Base-by-base conservation (phyloP, 768 basidiomycete species). In the Naematelia encephala region DNA sequence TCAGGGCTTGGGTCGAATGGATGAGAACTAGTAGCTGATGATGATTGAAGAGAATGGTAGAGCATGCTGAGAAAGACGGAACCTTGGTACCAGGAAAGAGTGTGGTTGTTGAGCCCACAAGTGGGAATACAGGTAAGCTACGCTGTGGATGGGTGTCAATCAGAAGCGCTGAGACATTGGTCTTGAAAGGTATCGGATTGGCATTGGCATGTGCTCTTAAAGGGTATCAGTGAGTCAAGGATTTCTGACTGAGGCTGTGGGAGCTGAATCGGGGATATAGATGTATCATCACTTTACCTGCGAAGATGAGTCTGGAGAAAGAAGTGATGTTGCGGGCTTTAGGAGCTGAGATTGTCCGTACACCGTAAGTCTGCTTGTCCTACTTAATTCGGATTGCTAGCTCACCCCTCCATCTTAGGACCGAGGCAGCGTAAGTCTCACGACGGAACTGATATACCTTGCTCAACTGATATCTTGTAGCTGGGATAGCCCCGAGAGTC, bases 251-350 rank as follows among this genome's bases (percentile, higher is more conserved):
- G 86, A 85, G 82, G 22, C 3, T 28, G 22, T 4, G 22, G n/a
- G 22, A 26, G 25, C 22, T 8, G 49, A 28, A 12, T 8, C 19
- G 11, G 39, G 19, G 11, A 11, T 68, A 65, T 56, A 64, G 74
- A 45, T 79, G 79, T 66, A 79, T 80, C 59, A 80, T 80, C 57
- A 75, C 74, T 10, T 64, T 96, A 77, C 93, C 93, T 34, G 86
- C 91, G 74, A 97, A 97, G 81, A 98, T 97, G 94, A 91, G 90
- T 3, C 77, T 85, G 83, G 94, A 99, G 79, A 99, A 99, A 77
- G 91, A 92, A 79, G 90, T 90, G 1, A 83, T 90, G 22, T 82
- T 99, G 26, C 86, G 90, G 42, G 91, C 91, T 0, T 82, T 97
- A 10, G 94, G 96, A 2, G 96, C 96, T 1, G 88, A 91, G 74